Conservation (phyloP, 2,329 filamentous ascomycete species). For the Beauveria brongniartii region DNA sequence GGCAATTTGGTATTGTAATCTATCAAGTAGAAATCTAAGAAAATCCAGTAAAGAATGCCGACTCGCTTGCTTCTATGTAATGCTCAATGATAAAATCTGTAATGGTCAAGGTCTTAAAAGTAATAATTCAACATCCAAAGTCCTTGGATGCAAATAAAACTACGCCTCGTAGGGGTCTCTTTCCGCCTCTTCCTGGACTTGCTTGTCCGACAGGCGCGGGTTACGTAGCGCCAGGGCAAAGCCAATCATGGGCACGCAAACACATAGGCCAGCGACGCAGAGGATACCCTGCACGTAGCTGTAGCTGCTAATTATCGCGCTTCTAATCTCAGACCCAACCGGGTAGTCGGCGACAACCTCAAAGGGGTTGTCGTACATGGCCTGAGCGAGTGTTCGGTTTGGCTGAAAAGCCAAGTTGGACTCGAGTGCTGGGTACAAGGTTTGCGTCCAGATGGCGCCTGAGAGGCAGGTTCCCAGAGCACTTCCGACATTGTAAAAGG, state of each 20-base stretch:
- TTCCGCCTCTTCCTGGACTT: slow-evolving; percentile 24
- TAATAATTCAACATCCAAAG: not conserved
- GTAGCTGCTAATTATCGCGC: slow-evolving; percentile 37
- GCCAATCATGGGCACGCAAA: slow-evolving; percentile 38
- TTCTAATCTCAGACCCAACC: slow-evolving; percentile 35
- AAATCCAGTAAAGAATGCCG: not conserved
- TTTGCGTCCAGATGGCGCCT: slow-evolving; percentile 35
- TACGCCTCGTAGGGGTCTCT: not conserved
- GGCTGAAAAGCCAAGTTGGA: slow-evolving; percentile 26
- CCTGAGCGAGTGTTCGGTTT: slow-evolving; percentile 26
- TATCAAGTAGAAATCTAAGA: slow-evolving; percentile 2
- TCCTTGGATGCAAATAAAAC: not conserved
- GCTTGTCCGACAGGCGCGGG: slow-evolving; percentile 34
- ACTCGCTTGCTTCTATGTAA: slow-evolving; percentile 1
- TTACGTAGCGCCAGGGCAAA: slow-evolving; percentile 36
- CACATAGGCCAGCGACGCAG: slow-evolving; percentile 35
- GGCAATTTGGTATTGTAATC: not conserved
- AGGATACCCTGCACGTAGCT: slow-evolving; percentile 36
- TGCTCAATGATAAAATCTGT: not conserved
- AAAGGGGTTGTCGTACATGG: slow-evolving; percentile 31
- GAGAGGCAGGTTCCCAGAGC: slow-evolving; percentile 33
- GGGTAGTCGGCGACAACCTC: slow-evolving; percentile 24
- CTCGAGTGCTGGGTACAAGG: slow-evolving; percentile 25
- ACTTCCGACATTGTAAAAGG: slow-evolving; percentile 34
- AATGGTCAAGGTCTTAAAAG: not conserved